Base-by-base conservation (phyloP, 371 early-diverging fungal genomes). In the Umbelopsis sp. region DNA sequence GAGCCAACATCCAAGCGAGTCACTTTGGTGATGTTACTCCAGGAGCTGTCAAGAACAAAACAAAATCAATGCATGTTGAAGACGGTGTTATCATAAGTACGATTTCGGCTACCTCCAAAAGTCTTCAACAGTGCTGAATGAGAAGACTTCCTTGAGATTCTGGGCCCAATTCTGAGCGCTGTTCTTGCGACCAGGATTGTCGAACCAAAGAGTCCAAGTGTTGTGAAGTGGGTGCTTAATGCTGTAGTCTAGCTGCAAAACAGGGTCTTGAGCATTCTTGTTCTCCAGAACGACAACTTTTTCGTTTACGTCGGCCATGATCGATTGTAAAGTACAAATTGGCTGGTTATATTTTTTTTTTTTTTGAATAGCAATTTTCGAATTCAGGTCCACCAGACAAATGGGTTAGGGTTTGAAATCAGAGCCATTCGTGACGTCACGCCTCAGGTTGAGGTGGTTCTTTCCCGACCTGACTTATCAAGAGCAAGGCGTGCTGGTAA, bases 121-220 rank as follows among this genome's bases (percentile, higher is more conserved):
- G 74, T 98, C 97, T 78, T 96, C 97, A 18, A 97, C 96, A 1
- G 96, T 94, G 69, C 85, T 85, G 52, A 99, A 82, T 32, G 93
- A 92, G 45, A 95, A 89, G 32, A 98, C 76, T 57, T 92, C 90
- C 80, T 96, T 95, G 63, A 98, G 81, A 72, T 91, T 92, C 69
- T 91, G 89, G 48, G 92, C 89, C 99, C 98, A 99, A 71, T 86
- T 92, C 46, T 84, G 77, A 69, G 82, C 77, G 65, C 86, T 91
- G 63, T 89, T 86, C 78, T 93, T 93, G 75, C 88, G 88, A 63
- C 82, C 86, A 53, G 95, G 95, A 74, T 88, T 90, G 75, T 97
- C 97, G 77, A 92, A 98, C 96, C 96, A 98, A 68, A 98, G 82
- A 25, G 94, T 94, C 98, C 98, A 98, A 32, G 82, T 78, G 70